Base-by-base conservation (phyloP, 1,139 yeast genomes). In the Geotrichum citri-aurantii region DNA sequence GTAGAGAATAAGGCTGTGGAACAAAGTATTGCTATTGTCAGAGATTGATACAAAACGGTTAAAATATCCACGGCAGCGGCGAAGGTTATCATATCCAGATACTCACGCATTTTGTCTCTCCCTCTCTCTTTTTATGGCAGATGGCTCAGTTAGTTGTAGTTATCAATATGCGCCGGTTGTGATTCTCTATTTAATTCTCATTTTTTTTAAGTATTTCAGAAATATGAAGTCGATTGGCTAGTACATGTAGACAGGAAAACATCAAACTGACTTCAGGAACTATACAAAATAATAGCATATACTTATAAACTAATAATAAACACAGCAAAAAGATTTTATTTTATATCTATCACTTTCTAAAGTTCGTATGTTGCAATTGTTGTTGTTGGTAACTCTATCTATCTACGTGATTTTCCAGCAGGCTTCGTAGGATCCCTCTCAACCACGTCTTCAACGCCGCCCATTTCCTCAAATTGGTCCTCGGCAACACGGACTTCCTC, bases 361-460 rank as follows among this genome's bases (percentile, higher is more conserved):
- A n/a, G n/a, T n/a, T n/a, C n/a, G n/a, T n/a, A n/a, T n/a, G n/a
- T n/a, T n/a, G n/a, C n/a, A n/a, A n/a, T n/a, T n/a, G n/a, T n/a
- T n/a, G n/a, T n/a, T 37, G 21, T n/a, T 37, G 5, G 7, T n/a
- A 37, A 12, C 19, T 37, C 3, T 27, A 23, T 24, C 57, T 64
- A 66, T 33, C 69, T 58, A 42, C 68, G 61, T 12, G 64, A 62
- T 53, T 66, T 66, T 1, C 62, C 61, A 14, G 48, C 17, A 17
- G 60, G 33, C 42, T 60, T 57, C 8, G 82, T 65, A n/a, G 80
- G 71, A 66, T 88, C 96, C 67, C 82, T 83, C 68, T 91, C 97
- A n/a, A 93, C 76, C 48, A 92, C 85, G 62, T 89, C 96, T 26
- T 89, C 96, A 61, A 91, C 93, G 59, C 96, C 97, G 57, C 96